These are phyloP conservation scores for Circinella minor DNA, from an alignment of 371 early-diverging fungal species.

Conservation along the genomic window DNA sequence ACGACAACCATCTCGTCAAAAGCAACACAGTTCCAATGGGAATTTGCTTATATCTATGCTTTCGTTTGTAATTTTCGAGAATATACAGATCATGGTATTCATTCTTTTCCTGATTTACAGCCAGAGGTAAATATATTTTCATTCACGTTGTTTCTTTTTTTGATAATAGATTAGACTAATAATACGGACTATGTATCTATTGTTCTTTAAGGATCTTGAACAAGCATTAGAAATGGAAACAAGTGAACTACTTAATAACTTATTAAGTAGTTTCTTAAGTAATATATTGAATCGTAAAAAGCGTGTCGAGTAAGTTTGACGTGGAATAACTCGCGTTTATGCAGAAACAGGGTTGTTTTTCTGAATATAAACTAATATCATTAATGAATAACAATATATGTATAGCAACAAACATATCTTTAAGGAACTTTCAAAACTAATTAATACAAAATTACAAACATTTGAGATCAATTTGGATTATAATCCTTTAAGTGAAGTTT, in stretches of 20 bases:
- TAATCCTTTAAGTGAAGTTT: slow-evolving; percentile 33
- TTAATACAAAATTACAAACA: slow-evolving; percentile 34
- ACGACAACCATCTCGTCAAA: neutral
- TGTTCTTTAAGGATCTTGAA: slow-evolving; percentile 34
- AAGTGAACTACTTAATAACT: slow-evolving; percentile 26
- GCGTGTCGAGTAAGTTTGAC: slow-evolving; percentile 35
- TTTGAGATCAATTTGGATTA: slow-evolving; percentile 33
- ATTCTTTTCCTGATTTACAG: slow-evolving; percentile 29
- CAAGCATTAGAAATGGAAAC: slow-evolving; percentile 21
- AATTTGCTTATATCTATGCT: slow-evolving; percentile 48
- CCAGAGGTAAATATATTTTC: slow-evolving; percentile 29
- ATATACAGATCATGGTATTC: slow-evolving; percentile 21
- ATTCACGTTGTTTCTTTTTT: no score
- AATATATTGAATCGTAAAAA: slow-evolving; percentile 48
- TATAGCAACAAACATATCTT: slow-evolving; percentile 21
- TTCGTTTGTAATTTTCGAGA: slow-evolving; percentile 32
- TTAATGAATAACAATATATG: neutral
- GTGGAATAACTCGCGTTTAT: neutral
- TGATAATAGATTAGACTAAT: no score
- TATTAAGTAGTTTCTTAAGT: slow-evolving; percentile 39
- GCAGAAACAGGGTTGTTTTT: neutral
- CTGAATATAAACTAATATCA: neutral
- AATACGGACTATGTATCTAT: no score
- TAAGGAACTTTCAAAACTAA: slow-evolving; percentile 32
- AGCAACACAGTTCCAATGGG: slow-evolving; percentile 33